These are phyloP conservation scores for Nannizziopsis arthrosporioides DNA, from an alignment of 2,329 filamentous ascomycete genomes.

Conservation along the genomic window DNA sequence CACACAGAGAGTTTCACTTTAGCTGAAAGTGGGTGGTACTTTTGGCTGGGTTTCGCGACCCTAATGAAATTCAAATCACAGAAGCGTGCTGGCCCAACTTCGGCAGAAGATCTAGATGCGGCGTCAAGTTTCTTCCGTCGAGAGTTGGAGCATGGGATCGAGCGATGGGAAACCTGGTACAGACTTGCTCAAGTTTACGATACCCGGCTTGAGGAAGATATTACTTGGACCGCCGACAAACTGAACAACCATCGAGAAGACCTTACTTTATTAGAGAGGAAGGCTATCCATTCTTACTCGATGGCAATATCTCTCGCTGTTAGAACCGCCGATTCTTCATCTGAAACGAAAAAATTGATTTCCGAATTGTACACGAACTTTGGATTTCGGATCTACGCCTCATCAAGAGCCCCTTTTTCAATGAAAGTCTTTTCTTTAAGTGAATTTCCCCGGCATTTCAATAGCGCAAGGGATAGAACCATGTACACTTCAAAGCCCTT, in stretches of 20 bases:
- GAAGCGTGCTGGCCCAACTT: constrained; percentile 65
- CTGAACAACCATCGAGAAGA: constrained; percentile 73
- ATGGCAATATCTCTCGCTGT: constrained; percentile 56
- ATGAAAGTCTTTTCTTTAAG: constrained; percentile 56
- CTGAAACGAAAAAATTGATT: constrained; percentile 45
- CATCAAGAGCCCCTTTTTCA: constrained; percentile 53
- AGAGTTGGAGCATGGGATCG: constrained; percentile 69
- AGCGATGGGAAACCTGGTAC: constrained; percentile 86
- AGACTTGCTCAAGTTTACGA: constrained; percentile 78
- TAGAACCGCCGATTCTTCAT: constrained; percentile 43
- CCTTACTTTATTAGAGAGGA: constrained; percentile 62
- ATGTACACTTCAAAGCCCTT: constrained; percentile 50
- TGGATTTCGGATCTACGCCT: constrained; percentile 56
- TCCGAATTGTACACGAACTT: constrained; percentile 59
- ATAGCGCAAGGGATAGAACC: constrained; percentile 39
- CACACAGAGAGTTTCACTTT: constrained; percentile 56
- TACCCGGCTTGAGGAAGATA: constrained; percentile 73
- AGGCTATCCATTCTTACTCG: constrained; percentile 68
- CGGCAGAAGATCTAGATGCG: constrained; percentile 73
- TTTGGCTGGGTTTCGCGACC: constrained; percentile 75
- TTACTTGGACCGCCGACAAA: constrained; percentile 82
- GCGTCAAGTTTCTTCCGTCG: constrained; percentile 68
- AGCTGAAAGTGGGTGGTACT: constrained; percentile 81
- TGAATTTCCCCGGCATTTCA: constrained; percentile 51
- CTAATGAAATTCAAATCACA: constrained; percentile 73